Evolutionary conservation across 2,329 filamentous ascomycete species (phyloP).

Genomic region (Cryphonectria naterciae): DNA sequence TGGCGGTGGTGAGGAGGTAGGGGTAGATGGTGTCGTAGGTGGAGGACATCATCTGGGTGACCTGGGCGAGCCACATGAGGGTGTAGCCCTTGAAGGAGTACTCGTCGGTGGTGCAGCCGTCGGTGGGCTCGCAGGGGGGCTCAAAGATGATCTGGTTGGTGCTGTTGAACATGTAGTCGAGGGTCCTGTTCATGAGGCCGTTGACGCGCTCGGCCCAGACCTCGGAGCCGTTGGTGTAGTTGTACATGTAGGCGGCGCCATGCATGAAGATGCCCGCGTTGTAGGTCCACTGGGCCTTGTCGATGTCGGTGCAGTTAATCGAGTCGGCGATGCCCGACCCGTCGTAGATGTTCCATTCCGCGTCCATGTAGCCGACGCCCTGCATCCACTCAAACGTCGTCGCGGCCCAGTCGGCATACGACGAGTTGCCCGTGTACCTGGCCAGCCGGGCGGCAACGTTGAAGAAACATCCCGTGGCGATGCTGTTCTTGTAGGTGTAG

Average conservation of each 20-base stretch:
- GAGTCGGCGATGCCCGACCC: slow-evolving; percentile 57
- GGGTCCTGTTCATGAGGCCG: slow-evolving; percentile 56
- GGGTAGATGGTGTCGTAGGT: slow-evolving; percentile 58
- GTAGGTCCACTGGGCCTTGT: slow-evolving; percentile 67
- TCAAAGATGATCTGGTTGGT: slow-evolving; percentile 67
- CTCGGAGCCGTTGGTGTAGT: slow-evolving; percentile 56
- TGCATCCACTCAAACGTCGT: slow-evolving; percentile 64
- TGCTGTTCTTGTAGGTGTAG: slow-evolving; percentile 74
- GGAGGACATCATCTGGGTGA: slow-evolving; percentile 63
- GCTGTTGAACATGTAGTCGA: slow-evolving; percentile 55
- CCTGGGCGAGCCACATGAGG: slow-evolving; percentile 65
- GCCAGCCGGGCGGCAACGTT: slow-evolving; percentile 68
- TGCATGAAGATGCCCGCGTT: slow-evolving; percentile 65
- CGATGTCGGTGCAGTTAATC: slow-evolving; percentile 59
- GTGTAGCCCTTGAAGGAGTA: slow-evolving; percentile 73
- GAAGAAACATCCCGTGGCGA: slow-evolving; percentile 65
- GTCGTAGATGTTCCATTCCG: slow-evolving; percentile 63
- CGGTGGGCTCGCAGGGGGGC: slow-evolving; percentile 62
- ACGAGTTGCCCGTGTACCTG: slow-evolving; percentile 66
- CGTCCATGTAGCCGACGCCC: slow-evolving; percentile 57
- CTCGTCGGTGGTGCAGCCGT: slow-evolving; percentile 71
- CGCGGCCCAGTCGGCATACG: slow-evolving; percentile 62
- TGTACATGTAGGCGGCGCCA: slow-evolving; percentile 71
- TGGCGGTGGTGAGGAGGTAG: slow-evolving; percentile 58
- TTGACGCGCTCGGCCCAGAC: slow-evolving; percentile 61